Percentiles rank a stretch among this genome's conserved stretches.
phyloP scores from a whole-genome alignment of 306 rosid genomes.

The Alnus rubra region DNA sequence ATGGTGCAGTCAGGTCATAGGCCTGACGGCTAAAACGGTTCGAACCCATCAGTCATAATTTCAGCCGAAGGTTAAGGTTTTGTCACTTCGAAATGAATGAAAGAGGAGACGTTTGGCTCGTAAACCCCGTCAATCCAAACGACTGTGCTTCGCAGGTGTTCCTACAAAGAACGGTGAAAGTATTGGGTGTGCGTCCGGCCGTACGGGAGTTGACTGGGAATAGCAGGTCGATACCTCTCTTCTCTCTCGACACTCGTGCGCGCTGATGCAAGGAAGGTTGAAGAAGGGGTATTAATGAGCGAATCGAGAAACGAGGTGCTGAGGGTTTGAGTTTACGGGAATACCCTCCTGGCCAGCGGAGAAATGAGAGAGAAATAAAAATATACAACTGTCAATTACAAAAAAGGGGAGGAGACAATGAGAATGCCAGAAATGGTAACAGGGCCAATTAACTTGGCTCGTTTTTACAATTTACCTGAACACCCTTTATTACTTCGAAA shows the following conservation, averaged over 20 bases:
- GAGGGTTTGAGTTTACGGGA: conserved; percentile 7
- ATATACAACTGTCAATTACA: neutral
- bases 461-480: neutral
- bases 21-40: conserved; percentile 49
- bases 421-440: neutral
- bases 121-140: conserved; percentile 51
- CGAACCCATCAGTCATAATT: conserved; percentile 33
- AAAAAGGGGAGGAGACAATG: neutral
- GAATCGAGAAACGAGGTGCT: conserved; percentile 35
- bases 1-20: neutral
- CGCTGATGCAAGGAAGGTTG: conserved; percentile 30
- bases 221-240: conserved; percentile 30
- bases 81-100: conserved; percentile 68
- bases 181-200: neutral
- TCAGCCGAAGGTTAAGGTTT: conserved; percentile 59
- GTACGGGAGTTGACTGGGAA: conserved; percentile 47
- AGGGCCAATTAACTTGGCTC: no score
- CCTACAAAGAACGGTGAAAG: neutral
- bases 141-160: conserved; percentile 36
- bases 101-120: conserved; percentile 16
- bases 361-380: neutral
- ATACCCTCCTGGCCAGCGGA: neutral
- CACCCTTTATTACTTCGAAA: neutral
- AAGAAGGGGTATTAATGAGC: conserved; percentile 20
- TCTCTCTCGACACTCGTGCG: conserved; percentile 33